Conservation (phyloP, 2,329 filamentous ascomycete genomes). For the Sordariomycetes sp. region DNA sequence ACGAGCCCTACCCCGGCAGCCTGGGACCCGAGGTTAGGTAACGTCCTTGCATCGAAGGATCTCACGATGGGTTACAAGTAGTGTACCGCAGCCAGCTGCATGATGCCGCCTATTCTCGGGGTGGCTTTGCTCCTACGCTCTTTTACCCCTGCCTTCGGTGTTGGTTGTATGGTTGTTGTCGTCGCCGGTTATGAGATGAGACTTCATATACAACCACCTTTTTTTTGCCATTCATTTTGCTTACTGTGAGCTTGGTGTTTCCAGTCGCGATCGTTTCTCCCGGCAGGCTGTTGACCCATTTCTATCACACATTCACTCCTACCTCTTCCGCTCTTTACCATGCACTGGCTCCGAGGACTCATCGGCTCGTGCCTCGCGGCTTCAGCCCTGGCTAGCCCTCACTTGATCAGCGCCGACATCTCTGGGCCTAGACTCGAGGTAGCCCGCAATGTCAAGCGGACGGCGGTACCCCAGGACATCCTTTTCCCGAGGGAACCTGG, state of each 20-base stretch:
- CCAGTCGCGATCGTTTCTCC: neutral
- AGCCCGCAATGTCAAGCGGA: neutral
- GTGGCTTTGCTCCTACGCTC: neutral
- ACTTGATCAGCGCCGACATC: neutral
- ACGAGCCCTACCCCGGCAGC: neutral
- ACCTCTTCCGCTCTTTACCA: constrained; percentile 1
- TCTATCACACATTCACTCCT: neutral
- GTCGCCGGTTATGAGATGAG: neutral
- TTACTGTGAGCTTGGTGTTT: neutral
- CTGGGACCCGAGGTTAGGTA: neutral
- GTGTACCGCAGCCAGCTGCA: neutral
- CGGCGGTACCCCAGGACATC: neutral
- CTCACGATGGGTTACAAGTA: neutral
- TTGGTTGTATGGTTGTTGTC: neutral
- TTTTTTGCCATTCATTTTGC: neutral
- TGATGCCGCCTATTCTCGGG: neutral
- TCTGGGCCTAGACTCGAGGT: neutral
- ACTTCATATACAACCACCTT: neutral
- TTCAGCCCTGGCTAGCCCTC: constrained; percentile 1
- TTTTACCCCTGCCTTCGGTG: neutral
- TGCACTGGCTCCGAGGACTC: neutral
- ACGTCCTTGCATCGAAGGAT: neutral
- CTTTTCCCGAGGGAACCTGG: neutral
- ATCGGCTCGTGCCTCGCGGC: neutral
- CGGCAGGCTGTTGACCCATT: neutral